phyloP scores from a whole-genome alignment of 495 filamentous ascomycete species.

The Annulohypoxylon bovei region DNA sequence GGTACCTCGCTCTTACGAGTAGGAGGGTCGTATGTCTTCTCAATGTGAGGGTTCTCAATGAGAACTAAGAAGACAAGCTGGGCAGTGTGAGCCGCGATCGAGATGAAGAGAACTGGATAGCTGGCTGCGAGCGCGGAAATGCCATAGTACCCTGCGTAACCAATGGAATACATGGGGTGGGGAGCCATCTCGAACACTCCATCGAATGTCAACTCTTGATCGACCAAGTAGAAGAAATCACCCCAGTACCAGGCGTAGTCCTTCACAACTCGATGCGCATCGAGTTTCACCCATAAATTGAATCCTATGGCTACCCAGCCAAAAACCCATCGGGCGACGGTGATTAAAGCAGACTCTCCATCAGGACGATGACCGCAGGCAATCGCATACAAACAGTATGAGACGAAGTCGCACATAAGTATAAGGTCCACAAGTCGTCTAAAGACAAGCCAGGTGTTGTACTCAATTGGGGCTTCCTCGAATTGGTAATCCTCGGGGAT shows the following conservation, averaged over 20 bases:
- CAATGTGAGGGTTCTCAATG: slow-evolving; percentile 97
- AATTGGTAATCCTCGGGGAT: slow-evolving; percentile 95
- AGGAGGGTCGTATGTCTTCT: slow-evolving; percentile 95
- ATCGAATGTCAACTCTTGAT: slow-evolving; percentile 97
- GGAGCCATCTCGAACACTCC: slow-evolving; percentile 99
- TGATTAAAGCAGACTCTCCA: slow-evolving; percentile 75
- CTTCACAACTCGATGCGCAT: slow-evolving; percentile 98
- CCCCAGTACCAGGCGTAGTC: slow-evolving; percentile 99
- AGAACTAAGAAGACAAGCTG: slow-evolving; percentile 91
- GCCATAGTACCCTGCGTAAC: slow-evolving; percentile 97
- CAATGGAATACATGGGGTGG: slow-evolving; percentile 99
- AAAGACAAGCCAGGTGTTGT: slow-evolving; percentile 98
- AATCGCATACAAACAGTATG: slow-evolving; percentile 94
- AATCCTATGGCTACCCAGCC: slow-evolving; percentile 86
- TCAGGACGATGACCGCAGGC: slow-evolving; percentile 81
- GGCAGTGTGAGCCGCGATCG: slow-evolving; percentile 91
- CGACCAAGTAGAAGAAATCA: slow-evolving; percentile 98
- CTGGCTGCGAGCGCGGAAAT: slow-evolving; percentile 99
- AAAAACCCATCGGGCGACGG: slow-evolving; percentile 77
- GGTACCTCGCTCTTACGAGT: slow-evolving; percentile 64
- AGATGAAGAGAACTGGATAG: slow-evolving; percentile 96
- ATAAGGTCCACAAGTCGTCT: slow-evolving; percentile 94
- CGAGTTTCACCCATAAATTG: slow-evolving; percentile 98
- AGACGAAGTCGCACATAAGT: slow-evolving; percentile 97
- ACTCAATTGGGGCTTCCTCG: slow-evolving; percentile 91